phyloP scores from a whole-genome alignment of 768 basidiomycete species.

The Paxillus rubicundulus region DNA sequence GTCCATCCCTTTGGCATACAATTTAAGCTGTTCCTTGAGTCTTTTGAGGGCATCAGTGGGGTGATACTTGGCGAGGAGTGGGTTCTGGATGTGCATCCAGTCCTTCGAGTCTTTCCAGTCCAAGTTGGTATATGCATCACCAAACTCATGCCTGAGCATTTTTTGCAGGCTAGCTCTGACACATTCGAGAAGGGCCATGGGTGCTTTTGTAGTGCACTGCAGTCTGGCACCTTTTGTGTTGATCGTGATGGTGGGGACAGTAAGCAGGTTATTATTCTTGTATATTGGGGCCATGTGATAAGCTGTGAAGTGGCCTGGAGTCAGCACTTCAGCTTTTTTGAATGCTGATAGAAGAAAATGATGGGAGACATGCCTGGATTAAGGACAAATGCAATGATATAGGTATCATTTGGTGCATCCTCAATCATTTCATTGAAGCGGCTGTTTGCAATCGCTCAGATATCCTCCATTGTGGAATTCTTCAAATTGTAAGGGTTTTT shows the following conservation, averaged over 20 bases:
- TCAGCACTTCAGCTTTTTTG: too few relatives aligned
- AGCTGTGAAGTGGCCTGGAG: not conserved
- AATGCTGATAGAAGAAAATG: too few relatives aligned
- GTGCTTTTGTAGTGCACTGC: not conserved
- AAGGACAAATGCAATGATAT: constrained; percentile 21
- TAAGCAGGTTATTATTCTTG: not conserved
- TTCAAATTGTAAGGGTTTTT: not conserved
- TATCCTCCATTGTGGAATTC: constrained; percentile 2
- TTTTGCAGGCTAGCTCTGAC: constrained; percentile 1
- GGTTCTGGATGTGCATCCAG: not conserved
- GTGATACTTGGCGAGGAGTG: not conserved
- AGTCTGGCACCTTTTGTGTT: not conserved
- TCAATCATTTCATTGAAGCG: constrained; percentile 23
- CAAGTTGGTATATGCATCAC: not conserved
- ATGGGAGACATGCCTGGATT: constrained; percentile 17
- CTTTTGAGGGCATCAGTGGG: not conserved
- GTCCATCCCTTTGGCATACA: too few relatives aligned
- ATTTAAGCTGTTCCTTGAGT: not conserved
- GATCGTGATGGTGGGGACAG: not conserved
- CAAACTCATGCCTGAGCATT: not conserved
- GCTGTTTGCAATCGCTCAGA: constrained; percentile 11
- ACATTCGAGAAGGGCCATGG: not conserved
- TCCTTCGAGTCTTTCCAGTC: not conserved
- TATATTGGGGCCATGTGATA: constrained; percentile 1
- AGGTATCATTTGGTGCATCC: constrained; percentile 14